These are phyloP conservation scores for Ploettnerulaceae sp. DNA, from an alignment of 2,329 filamentous ascomycete species.

Conservation along the genomic window DNA sequence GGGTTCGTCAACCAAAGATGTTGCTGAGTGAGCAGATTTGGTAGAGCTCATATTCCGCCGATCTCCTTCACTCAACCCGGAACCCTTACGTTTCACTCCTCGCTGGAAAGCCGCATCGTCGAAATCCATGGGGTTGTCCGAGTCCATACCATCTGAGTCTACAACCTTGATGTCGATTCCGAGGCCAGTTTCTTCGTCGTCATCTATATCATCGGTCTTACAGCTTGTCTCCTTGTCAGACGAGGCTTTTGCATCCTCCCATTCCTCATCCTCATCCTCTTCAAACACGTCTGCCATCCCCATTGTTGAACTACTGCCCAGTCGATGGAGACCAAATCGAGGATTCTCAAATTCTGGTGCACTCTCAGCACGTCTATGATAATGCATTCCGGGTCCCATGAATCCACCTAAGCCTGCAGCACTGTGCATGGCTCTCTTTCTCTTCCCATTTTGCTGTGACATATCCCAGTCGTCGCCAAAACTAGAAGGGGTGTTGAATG, in stretches of 20 bases:
- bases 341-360: slow-evolving; percentile 75
- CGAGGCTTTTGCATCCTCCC: slow-evolving; percentile 35
- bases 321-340: slow-evolving; percentile 53
- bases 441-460: slow-evolving; percentile 52
- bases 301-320: slow-evolving; percentile 68
- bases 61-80: slow-evolving; percentile 42
- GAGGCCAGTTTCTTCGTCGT: slow-evolving; percentile 34
- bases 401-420: slow-evolving; percentile 68
- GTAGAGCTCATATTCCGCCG: slow-evolving; percentile 35
- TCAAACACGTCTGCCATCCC: slow-evolving; percentile 87
- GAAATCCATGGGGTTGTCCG: slow-evolving; percentile 40
- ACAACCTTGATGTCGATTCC: slow-evolving; percentile 44
- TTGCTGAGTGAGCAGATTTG: slow-evolving; percentile 46
- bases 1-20: slow-evolving; percentile 48
- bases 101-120: slow-evolving; percentile 32
- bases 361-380: slow-evolving; percentile 73
- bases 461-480: slow-evolving; percentile 63
- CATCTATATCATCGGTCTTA: slow-evolving; percentile 35
- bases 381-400: slow-evolving; percentile 64
- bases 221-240: slow-evolving; percentile 34
- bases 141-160: slow-evolving; percentile 38
- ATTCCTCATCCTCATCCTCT: slow-evolving; percentile 63
- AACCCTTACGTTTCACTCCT: slow-evolving; percentile 41
- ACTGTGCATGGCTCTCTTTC: slow-evolving; percentile 69
- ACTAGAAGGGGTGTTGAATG: slow-evolving; percentile 75